Percentiles rank a stretch among this genome's conserved stretches.
phyloP scores from a whole-genome alignment of 2,329 filamentous ascomycete species.

The Phaeosphaeriaceae sp. region DNA sequence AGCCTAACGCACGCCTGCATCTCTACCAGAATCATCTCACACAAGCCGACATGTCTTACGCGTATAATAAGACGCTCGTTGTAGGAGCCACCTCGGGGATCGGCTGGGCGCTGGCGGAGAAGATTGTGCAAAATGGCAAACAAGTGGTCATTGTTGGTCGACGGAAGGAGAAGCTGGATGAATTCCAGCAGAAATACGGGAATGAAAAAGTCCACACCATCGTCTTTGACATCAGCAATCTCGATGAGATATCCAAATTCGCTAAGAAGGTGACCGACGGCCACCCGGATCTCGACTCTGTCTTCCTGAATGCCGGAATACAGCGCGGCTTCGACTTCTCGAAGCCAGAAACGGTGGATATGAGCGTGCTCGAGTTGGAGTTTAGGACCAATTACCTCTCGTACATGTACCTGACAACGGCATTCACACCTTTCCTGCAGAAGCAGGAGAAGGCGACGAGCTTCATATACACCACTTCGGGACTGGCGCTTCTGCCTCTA shows the following conservation, averaged over 20 bases:
- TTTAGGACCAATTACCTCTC: slow-evolving; percentile 60
- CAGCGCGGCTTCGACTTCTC: slow-evolving; percentile 59
- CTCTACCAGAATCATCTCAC: slow-evolving; percentile 1
- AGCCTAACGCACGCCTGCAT: neutral
- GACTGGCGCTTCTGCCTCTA: slow-evolving; percentile 59
- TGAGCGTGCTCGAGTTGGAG: slow-evolving; percentile 53
- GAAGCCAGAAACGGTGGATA: slow-evolving; percentile 56
- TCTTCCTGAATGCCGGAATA: slow-evolving; percentile 63
- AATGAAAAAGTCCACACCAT: slow-evolving; percentile 54
- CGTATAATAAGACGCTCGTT: slow-evolving; percentile 61
- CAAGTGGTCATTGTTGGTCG: slow-evolving; percentile 59
- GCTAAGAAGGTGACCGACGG: slow-evolving; percentile 50
- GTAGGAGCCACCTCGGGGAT: slow-evolving; percentile 63
- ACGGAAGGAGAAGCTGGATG: slow-evolving; percentile 59
- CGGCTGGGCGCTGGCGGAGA: slow-evolving; percentile 58
- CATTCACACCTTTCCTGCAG: slow-evolving; percentile 59
- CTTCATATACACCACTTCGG: slow-evolving; percentile 58
- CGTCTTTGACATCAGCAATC: slow-evolving; percentile 60
- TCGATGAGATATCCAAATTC: slow-evolving; percentile 57
- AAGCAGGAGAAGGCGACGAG: slow-evolving; percentile 52
- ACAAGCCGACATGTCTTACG: slow-evolving; percentile 49
- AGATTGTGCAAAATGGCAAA: slow-evolving; percentile 56
- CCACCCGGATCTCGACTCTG: slow-evolving; percentile 60
- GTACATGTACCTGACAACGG: slow-evolving; percentile 57
- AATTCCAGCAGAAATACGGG: slow-evolving; percentile 56